Conservation (phyloP, 805 yeast genomes). For the Wickerhamiella australiensis region DNA sequence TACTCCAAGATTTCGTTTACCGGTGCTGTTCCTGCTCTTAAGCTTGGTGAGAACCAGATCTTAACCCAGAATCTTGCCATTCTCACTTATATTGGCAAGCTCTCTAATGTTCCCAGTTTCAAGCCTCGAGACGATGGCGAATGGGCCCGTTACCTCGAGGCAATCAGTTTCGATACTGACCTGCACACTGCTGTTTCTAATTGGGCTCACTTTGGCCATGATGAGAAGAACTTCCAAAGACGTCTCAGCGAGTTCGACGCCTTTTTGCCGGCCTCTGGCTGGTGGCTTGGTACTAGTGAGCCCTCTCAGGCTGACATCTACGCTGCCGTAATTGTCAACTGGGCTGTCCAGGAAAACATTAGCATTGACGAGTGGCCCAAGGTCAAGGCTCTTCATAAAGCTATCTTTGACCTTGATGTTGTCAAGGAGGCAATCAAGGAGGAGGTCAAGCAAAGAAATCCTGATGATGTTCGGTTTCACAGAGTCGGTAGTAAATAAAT, state of each 20-base stretch:
- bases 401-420: slow-evolving; percentile 4
- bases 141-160: slow-evolving; percentile 8
- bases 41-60: slow-evolving; percentile 12
- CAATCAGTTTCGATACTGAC: not conserved
- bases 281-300: slow-evolving; percentile 11
- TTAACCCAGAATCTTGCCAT: slow-evolving; percentile 13
- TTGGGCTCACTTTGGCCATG: not conserved
- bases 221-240: not conserved
- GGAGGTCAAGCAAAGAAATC: no score
- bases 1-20: slow-evolving; percentile 12
- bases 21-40: slow-evolving; percentile 14
- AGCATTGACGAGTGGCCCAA: slow-evolving; percentile 6
- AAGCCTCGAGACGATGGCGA: not conserved
- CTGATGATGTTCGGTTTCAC: no score
- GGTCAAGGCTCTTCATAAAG: slow-evolving; percentile 5
- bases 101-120: slow-evolving; percentile 6
- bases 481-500: no score
- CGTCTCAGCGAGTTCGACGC: slow-evolving; percentile 9
- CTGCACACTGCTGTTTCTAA: slow-evolving; percentile 2
- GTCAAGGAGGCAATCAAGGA: slow-evolving; percentile 11
- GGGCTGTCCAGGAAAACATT: slow-evolving; percentile 4
- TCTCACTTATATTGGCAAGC: slow-evolving; percentile 5
- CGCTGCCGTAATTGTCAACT: slow-evolving; percentile 12
- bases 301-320: slow-evolving; percentile 13
- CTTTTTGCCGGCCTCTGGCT: not conserved